Evolutionary conservation across 257 asterid genomes (phyloP).

Genomic region (Nicotiana tabacum): DNA sequence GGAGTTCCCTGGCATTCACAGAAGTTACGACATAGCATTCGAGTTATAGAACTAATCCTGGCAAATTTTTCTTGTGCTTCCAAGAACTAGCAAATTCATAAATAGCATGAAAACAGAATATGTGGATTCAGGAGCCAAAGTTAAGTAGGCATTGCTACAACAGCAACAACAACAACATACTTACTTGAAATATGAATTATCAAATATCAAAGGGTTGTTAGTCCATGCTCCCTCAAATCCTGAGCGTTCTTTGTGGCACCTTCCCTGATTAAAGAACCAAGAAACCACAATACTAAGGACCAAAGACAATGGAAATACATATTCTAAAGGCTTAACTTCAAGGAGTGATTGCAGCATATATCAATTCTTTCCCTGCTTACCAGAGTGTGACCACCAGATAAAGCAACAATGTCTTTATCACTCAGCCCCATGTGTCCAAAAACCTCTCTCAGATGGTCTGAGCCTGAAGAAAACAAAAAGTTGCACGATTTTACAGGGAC

Average conservation of each 20-base stretch:
- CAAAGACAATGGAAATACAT: background rate
- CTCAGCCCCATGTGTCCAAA: conserved; percentile 82
- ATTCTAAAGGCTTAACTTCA: background rate
- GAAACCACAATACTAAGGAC: background rate
- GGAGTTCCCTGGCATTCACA: conserved; percentile 48
- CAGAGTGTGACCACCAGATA: conserved; percentile 92
- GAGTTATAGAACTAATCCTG: conserved; percentile 50
- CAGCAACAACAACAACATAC: background rate
- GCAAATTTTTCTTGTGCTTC: conserved; percentile 48
- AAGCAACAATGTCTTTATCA: conserved; percentile 77
- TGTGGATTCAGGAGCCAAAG: background rate
- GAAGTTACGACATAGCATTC: conserved; percentile 29
- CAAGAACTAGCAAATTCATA: conserved; percentile 8
- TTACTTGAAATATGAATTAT: conserved; percentile 72
- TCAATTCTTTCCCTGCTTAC: conserved; percentile 17
- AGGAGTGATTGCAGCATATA: background rate
- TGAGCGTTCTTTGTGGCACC: conserved; percentile 86
- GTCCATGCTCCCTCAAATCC: conserved; percentile 98
- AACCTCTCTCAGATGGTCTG: conserved; percentile 79
- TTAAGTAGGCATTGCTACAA: background rate
- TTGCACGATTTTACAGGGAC: background rate
- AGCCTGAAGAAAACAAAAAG: conserved; percentile 36
- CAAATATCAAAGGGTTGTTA: conserved; percentile 71
- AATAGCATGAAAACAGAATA: background rate
- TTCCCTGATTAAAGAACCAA: conserved; percentile 40